Evolutionary conservation across 192 early-diverging fungal species (phyloP).

Genomic region (Podila clonocystis): DNA sequence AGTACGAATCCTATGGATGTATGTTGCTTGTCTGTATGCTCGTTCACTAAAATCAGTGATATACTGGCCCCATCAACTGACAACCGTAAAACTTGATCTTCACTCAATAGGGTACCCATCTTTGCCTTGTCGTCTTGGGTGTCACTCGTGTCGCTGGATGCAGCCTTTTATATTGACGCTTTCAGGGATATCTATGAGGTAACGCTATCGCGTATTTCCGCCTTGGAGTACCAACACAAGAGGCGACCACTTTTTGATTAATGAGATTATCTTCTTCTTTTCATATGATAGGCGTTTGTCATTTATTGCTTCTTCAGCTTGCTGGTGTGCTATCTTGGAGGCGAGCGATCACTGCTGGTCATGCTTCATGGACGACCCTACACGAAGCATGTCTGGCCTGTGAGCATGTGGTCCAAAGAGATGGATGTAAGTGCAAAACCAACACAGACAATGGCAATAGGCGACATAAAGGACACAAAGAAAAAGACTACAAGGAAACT

Average conservation of each 20-base stretch:
- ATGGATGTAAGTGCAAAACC: conserved; percentile 64
- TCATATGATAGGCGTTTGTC: conserved; percentile 76
- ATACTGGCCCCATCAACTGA: too few species aligned
- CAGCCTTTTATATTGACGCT: conserved; percentile 88
- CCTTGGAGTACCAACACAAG: background rate
- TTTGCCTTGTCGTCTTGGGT: conserved; percentile 88
- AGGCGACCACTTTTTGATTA: too few species aligned
- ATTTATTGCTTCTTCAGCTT: conserved; percentile 95
- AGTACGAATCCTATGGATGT: conserved; percentile 28
- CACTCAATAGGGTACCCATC: conserved; percentile 76
- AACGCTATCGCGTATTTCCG: background rate
- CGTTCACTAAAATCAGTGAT: background rate
- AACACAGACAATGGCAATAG: too few species aligned
- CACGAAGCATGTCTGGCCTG: conserved; percentile 85
- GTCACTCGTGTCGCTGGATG: conserved; percentile 74
- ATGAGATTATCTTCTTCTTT: conserved; percentile 3
- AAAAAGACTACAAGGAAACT: background rate
- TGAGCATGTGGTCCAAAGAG: conserved; percentile 73
- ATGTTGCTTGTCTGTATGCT: background rate
- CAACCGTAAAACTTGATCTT: too few species aligned
- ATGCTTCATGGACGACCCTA: conserved; percentile 82
- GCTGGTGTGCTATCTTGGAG: conserved; percentile 87
- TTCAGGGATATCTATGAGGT: conserved; percentile 92
- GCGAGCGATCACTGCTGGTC: conserved; percentile 85
- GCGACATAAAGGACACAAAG: too few species aligned